Conservation (phyloP, 116 monocot species). For the Papilionanthe hybrid region DNA sequence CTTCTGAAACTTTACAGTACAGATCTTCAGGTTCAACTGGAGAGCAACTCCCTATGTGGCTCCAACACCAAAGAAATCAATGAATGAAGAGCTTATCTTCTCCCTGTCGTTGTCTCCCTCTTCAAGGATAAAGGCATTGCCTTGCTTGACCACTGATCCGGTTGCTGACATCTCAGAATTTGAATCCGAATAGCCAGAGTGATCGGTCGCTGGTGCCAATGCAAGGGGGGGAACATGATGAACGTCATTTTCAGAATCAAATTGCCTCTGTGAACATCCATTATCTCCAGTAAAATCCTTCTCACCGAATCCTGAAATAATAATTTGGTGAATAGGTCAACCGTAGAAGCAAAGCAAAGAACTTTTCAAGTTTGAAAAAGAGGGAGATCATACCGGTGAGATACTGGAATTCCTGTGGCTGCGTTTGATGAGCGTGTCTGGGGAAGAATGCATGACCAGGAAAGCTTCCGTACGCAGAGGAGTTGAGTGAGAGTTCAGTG, state of each 20-base stretch:
- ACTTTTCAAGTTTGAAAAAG: not conserved
- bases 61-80: slow-evolving; percentile 78
- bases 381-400: slow-evolving; percentile 14
- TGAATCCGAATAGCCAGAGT: slow-evolving; percentile 28
- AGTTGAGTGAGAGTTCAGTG: slow-evolving; percentile 1
- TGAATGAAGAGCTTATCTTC: slow-evolving; percentile 35
- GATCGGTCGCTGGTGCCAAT: slow-evolving; percentile 1
- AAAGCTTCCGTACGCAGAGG: not conserved
- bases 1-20: not conserved
- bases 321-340: not conserved
- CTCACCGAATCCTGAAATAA: slow-evolving; percentile 18
- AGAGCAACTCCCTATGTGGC: slow-evolving; percentile 21
- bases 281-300: slow-evolving; percentile 1
- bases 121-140: not conserved
- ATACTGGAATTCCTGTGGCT: slow-evolving; percentile 13
- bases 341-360: not conserved
- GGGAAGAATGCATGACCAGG: slow-evolving; percentile 10
- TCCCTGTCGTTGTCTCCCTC: slow-evolving; percentile 10
- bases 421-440: slow-evolving; percentile 18
- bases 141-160: slow-evolving; percentile 15
- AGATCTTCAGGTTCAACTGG: not conserved
- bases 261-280: slow-evolving; percentile 13
- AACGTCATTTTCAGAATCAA: slow-evolving; percentile 3
- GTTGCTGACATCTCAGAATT: slow-evolving; percentile 32
- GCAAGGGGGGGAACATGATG: not conserved